These are phyloP conservation scores for Phytophthora constricta DNA, from an alignment of 352 stramenopile species.

Conservation along the genomic window DNA sequence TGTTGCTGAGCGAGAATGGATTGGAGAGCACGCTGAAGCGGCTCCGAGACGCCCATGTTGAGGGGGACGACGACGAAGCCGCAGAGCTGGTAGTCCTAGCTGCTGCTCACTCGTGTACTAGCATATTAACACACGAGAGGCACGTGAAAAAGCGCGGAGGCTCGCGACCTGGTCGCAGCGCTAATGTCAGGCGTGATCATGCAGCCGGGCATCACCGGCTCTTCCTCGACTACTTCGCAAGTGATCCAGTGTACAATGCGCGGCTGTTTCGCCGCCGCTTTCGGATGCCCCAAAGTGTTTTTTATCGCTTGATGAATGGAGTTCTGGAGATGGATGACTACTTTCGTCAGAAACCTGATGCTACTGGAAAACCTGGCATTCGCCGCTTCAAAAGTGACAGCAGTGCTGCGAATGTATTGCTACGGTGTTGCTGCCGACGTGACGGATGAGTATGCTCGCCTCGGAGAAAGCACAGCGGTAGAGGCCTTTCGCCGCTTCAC, in stretches of 20 bases:
- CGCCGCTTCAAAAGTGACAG: constrained; percentile 25
- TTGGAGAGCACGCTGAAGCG: not conserved
- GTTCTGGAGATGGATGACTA: constrained; percentile 1
- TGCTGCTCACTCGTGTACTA: not conserved
- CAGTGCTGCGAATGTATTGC: constrained; percentile 15
- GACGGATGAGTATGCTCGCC: constrained; percentile 17
- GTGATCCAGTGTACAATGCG: not conserved
- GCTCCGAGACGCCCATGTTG: no score
- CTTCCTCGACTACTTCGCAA: constrained; percentile 12
- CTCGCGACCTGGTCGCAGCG: not conserved
- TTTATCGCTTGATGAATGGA: constrained; percentile 3
- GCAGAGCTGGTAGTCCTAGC: not conserved
- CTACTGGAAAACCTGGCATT: constrained; percentile 11
- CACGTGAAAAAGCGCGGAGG: constrained; percentile 7
- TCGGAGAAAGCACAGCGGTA: constrained; percentile 4
- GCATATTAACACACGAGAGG: not conserved
- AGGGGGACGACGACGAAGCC: not conserved
- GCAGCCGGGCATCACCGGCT: constrained; percentile 7
- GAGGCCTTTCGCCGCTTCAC: constrained; percentile 15
- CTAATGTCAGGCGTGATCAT: constrained; percentile 12
- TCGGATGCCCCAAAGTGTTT: not conserved
- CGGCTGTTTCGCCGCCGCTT: constrained; percentile 9
- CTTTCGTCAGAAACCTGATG: constrained; percentile 18
- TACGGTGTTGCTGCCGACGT: constrained; percentile 20
- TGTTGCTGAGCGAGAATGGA: not conserved